A percentile compares a stretch with the other conserved stretches of the same genome.
phyloP scores from a whole-genome alignment of 768 basidiomycete species.

The Boletus vinaceobasis region DNA sequence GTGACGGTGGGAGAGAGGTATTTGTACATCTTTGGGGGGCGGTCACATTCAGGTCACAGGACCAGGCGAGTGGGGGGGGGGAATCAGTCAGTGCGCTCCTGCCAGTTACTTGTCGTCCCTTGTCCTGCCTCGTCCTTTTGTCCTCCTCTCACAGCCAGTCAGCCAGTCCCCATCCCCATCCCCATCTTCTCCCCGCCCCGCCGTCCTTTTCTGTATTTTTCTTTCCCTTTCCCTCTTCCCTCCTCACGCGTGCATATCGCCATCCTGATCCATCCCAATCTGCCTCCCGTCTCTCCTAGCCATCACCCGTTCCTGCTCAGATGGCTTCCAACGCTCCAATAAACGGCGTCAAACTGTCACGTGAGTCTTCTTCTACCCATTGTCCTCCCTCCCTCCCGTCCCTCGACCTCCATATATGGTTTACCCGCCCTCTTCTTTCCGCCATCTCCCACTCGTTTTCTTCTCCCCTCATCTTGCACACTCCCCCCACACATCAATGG shows the following conservation, averaged over 20 bases:
- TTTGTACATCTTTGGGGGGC: conserved; percentile 32
- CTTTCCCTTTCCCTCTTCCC: background rate
- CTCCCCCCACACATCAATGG: conserved; percentile 19
- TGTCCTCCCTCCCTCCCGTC: conserved; percentile 15
- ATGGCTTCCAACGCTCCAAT: conserved; percentile 80
- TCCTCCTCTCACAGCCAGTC: conserved; percentile 3
- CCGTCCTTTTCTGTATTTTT: background rate
- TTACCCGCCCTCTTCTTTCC: conserved; percentile 21
- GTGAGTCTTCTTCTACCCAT: conserved; percentile 45
- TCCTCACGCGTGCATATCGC: conserved; percentile 10
- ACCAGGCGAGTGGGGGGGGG: conserved; percentile 15
- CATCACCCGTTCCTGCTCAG: conserved; percentile 21
- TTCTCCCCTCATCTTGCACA: conserved; percentile 34
- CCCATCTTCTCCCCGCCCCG: conserved; percentile 5
- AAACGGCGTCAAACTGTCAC: conserved; percentile 84
- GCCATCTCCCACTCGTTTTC: conserved; percentile 33
- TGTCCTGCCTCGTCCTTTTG: conserved; percentile 22
- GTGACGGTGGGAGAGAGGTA: conserved; percentile 5
- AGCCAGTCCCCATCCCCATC: background rate
- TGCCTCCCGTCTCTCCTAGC: background rate
- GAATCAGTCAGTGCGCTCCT: conserved; percentile 21
- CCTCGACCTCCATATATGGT: conserved; percentile 29
- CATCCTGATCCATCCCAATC: conserved; percentile 13
- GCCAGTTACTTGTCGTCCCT: conserved; percentile 19
- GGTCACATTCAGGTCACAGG: conserved; percentile 32